Evolutionary conservation across 805 yeast genomes (phyloP), one percentile per base, ranked within the genome.

Genomic region (Torulaspora indica): DNA sequence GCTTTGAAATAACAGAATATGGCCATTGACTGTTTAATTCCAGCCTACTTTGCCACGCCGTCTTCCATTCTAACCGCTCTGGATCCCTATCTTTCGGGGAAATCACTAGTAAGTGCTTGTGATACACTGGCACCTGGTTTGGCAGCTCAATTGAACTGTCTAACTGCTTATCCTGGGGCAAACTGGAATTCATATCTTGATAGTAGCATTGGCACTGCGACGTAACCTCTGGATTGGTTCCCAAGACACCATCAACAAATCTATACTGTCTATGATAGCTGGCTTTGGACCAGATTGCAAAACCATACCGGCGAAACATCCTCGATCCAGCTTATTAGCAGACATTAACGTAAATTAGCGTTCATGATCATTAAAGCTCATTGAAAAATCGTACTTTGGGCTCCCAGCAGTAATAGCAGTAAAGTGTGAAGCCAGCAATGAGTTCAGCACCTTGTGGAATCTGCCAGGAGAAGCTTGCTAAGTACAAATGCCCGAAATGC

Each of bases 401-500:
- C 28, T 9, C n/a, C 10, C 7, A 9, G 7, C 10, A 5, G n/a
- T 4, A 25, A 25, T 12, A 25, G 28, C 4, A 8, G 10, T 3
- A 25, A 12, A 25, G 9, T 12, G n/a, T 25, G n/a, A 25, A 29
- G 22, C 15, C 23, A 31, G 38, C 12, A 17, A 46, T 37, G 42
- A 17, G 17, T 12, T 20, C 30, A 12, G 48, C 36, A 31, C 46
- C 52, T 36, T 69, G 74, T 59, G 64, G 55, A 4, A 61, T 70
- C 5, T 70, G 74, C 40, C 31, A 47, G 1, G 57, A 52, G 13
- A 53, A 57, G 10, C 61, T 54, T 5, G 64, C 66, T 18, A 73
- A 71, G 45, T 76, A 75, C 49, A 74, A 67, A 43, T 75, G 80
- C 49, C 78, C 79, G 1, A 71, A 65, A 45, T 74, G 79, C 56